These are phyloP conservation scores for Lathyrus oleraceus DNA, from an alignment of 306 rosid species.

Conservation along the genomic window DNA sequence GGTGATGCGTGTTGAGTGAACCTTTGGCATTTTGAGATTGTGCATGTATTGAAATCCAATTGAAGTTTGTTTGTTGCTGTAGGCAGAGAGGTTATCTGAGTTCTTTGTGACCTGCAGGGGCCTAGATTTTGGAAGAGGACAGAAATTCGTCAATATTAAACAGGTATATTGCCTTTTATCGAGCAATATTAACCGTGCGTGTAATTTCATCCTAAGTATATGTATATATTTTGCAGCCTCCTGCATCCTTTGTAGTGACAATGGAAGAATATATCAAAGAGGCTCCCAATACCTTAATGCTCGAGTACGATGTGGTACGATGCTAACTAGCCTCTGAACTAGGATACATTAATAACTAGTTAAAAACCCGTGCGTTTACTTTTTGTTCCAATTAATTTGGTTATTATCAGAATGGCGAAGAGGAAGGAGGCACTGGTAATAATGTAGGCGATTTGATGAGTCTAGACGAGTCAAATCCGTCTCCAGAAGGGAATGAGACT, in stretches of 20 bases:
- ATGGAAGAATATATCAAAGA: conserved; percentile 92
- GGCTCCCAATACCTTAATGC: conserved; percentile 52
- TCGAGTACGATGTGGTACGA: conserved; percentile 40
- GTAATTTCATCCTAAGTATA: background rate
- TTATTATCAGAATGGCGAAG: conserved; percentile 29
- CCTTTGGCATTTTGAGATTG: too few species aligned
- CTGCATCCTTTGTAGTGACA: conserved; percentile 70
- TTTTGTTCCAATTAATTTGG: background rate
- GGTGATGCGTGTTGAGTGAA: conserved; percentile 45
- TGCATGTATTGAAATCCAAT: too few species aligned
- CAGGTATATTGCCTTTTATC: conserved; percentile 49
- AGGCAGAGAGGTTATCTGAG: conserved; percentile 73
- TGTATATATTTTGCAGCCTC: conserved; percentile 58
- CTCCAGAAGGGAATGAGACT: conserved; percentile 13
- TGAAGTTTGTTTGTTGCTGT: conserved; percentile 30
- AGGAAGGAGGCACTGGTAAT: background rate
- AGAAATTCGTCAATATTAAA: conserved; percentile 69
- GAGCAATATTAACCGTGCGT: background rate
- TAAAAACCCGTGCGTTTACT: too few species aligned
- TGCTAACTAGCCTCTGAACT: conserved; percentile 3
- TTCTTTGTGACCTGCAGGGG: conserved; percentile 74
- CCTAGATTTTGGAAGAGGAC: conserved; percentile 78
- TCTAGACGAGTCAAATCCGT: conserved; percentile 18
- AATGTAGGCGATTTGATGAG: background rate
- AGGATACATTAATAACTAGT: background rate